These are phyloP conservation scores for Mortierella sp. DNA, from an alignment of 371 early-diverging fungal species.

Conservation along the genomic window DNA sequence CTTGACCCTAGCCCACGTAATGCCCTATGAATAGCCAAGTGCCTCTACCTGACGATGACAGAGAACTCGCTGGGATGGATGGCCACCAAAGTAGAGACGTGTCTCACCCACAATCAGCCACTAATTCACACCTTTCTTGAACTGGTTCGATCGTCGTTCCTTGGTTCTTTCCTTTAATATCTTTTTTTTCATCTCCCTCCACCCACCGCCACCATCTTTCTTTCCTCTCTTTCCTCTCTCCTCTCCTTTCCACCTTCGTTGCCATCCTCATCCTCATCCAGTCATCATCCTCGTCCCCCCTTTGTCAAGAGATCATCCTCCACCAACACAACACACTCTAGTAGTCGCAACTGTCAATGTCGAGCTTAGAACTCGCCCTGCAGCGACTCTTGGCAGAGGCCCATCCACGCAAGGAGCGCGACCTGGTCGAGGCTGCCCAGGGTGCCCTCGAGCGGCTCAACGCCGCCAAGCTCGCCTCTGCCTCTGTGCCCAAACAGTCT, in stretches of 20 bases:
- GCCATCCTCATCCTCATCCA: background rate
- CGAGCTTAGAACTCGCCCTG: conserved; percentile 55
- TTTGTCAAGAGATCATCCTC: background rate
- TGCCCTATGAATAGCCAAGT: too few species aligned
- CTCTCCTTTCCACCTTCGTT: background rate
- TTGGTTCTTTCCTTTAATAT: background rate
- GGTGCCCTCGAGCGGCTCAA: conserved; percentile 53
- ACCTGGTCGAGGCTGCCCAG: conserved; percentile 53
- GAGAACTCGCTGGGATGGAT: background rate
- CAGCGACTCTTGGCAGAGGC: conserved; percentile 58
- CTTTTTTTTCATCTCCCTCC: background rate
- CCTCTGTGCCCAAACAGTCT: conserved; percentile 45
- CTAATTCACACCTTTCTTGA: background rate
- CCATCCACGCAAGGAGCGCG: conserved; percentile 55
- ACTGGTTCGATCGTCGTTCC: too few species aligned
- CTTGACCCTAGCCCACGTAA: too few species aligned
- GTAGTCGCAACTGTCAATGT: conserved; percentile 28
- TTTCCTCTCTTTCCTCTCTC: background rate
- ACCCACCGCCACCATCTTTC: background rate
- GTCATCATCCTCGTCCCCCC: background rate
- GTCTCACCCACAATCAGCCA: background rate
- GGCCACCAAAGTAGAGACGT: background rate
- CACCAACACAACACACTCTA: background rate
- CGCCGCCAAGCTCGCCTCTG: conserved; percentile 47
- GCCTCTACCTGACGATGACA: too few species aligned